A percentile compares a stretch with the other conserved stretches of the same genome.
Evolutionary conservation across 345 rosid species (phyloP).

Genomic region (Hibiscus mutabilis): DNA sequence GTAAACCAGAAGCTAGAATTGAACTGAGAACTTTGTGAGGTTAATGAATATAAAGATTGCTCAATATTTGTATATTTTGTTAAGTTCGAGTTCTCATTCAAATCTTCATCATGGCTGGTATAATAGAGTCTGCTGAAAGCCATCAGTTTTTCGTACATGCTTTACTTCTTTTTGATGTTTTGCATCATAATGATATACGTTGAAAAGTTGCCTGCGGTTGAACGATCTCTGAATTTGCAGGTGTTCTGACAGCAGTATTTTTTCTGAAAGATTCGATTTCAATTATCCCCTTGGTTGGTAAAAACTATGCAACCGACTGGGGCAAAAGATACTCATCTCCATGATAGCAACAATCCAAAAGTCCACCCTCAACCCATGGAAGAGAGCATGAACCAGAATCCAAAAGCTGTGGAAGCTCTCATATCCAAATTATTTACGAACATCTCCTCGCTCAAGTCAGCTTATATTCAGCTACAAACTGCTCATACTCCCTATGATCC

Average conservation of each 20-base stretch:
- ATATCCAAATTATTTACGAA: constrained; percentile 62
- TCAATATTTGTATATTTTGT: not conserved
- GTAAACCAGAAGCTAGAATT: not conserved
- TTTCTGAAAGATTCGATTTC: constrained; percentile 7
- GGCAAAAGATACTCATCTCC: constrained; percentile 67
- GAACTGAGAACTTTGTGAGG: not conserved
- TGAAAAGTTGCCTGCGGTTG: not conserved
- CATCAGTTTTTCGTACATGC: not conserved
- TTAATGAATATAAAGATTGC: not conserved
- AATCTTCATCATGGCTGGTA: not conserved
- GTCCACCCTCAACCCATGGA: constrained; percentile 93
- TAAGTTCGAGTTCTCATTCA: not conserved
- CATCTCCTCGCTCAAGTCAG: constrained; percentile 69
- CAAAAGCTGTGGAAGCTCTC: constrained; percentile 69
- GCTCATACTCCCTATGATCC: constrained; percentile 88
- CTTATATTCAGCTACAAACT: constrained; percentile 75
- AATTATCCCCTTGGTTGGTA: constrained; percentile 24
- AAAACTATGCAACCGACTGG: constrained; percentile 75
- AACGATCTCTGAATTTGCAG: constrained; percentile 20
- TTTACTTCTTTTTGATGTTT: not conserved
- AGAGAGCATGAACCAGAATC: constrained; percentile 59
- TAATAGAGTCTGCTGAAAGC: not conserved
- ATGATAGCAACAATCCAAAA: constrained; percentile 64
- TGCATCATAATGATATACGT: not conserved
- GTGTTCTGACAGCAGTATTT: constrained; percentile 15